phyloP scores from a whole-genome alignment of 805 yeast species.

The Helenozyma rhizophorensis region DNA sequence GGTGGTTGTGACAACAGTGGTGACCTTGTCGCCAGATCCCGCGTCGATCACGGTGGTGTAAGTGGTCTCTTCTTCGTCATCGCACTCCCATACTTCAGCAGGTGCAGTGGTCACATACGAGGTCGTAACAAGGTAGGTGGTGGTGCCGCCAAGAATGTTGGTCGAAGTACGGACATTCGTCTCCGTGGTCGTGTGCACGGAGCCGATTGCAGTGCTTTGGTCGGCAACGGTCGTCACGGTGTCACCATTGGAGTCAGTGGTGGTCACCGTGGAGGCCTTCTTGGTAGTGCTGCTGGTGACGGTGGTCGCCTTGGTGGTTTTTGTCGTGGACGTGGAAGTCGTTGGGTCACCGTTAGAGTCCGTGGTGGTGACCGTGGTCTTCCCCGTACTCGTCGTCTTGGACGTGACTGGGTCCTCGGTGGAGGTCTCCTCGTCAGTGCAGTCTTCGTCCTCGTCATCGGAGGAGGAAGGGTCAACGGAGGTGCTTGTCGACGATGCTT shows the following conservation, averaged over 20 bases:
- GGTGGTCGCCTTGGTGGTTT: slow-evolving; percentile 1
- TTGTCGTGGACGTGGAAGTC: slow-evolving; percentile 1
- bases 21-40: slow-evolving; percentile 3
- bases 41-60: slow-evolving; percentile 4
- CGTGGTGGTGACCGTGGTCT: slow-evolving; percentile 1
- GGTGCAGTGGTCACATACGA: slow-evolving; percentile 9
- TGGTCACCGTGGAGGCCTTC: slow-evolving; percentile 4
- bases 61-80: slow-evolving; percentile 6
- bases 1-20: slow-evolving; percentile 5
- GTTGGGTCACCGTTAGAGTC: background rate
- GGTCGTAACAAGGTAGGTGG: slow-evolving; percentile 11
- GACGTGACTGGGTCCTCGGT: slow-evolving; percentile 1
- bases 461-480: too few relatives aligned
- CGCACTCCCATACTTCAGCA: slow-evolving; percentile 10
- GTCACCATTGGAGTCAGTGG: slow-evolving; percentile 1
- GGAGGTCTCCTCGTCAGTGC: slow-evolving; percentile 1
- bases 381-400: background rate
- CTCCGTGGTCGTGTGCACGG: slow-evolving; percentile 8
- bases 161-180: slow-evolving; percentile 7
- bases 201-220: background rate
- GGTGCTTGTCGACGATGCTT: background rate
- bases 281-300: slow-evolving; percentile 1
- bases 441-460: slow-evolving; percentile 5
- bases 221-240: background rate
- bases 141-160: slow-evolving; percentile 6